Conservation (phyloP, 495 filamentous ascomycete species). For the Cryomyces antarcticus region DNA sequence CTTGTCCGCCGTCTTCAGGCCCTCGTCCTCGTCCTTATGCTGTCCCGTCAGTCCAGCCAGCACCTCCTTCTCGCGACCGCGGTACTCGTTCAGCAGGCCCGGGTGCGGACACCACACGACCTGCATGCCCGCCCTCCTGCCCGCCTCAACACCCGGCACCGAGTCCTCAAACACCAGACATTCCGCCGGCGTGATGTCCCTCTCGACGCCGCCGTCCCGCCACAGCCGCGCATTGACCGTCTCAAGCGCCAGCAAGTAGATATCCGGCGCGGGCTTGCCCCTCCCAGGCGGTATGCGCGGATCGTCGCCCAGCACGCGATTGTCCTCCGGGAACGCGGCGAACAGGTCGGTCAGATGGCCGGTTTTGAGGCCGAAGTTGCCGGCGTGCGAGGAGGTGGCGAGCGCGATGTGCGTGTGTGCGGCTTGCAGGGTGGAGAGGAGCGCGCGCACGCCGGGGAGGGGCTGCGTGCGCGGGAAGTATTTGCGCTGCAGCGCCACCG, state of each 20-base stretch:
- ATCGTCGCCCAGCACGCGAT: conserved; percentile 74
- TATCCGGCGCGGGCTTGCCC: conserved; percentile 89
- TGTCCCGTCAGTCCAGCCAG: conserved; percentile 63
- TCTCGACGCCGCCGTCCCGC: conserved; percentile 26
- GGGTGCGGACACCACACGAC: conserved; percentile 86
- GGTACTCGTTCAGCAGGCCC: conserved; percentile 52
- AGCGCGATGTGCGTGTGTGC: conserved; percentile 59
- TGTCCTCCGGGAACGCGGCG: conserved; percentile 40
- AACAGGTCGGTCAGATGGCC: conserved; percentile 55
- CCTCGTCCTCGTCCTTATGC: conserved; percentile 34
- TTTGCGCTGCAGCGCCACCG: conserved; percentile 37
- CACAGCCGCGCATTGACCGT: conserved; percentile 57
- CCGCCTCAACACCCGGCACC: conserved; percentile 81
- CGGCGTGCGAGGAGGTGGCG: conserved; percentile 53
- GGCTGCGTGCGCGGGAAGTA: conserved; percentile 55
- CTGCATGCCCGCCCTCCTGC: conserved; percentile 80
- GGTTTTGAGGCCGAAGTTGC: conserved; percentile 67
- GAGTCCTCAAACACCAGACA: conserved; percentile 94
- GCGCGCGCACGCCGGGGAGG: conserved; percentile 53
- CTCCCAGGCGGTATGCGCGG: conserved; percentile 52
- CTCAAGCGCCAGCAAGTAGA: conserved; percentile 72
- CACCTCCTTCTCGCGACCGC: conserved; percentile 59
- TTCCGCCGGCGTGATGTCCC: conserved; percentile 57
- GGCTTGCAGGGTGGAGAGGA: conserved; percentile 35
- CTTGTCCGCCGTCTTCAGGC: conserved; percentile 18